Base-by-base conservation (phyloP, 2,329 filamentous ascomycete genomes). In the Aspergillus glaucus region DNA sequence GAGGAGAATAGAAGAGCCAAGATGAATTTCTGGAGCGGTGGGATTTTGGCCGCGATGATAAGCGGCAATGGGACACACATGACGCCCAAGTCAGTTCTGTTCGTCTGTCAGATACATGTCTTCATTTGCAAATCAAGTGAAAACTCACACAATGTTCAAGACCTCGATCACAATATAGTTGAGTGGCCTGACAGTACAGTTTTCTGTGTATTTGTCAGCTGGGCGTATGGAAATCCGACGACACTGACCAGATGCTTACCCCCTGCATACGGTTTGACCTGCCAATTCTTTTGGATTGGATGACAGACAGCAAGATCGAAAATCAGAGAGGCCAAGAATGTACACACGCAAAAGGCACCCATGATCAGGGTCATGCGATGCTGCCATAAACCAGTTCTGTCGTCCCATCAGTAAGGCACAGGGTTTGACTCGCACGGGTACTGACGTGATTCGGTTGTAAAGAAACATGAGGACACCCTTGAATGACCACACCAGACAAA, bases 211-310 rank as follows among this genome's bases (percentile, higher is more conserved):
- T n/a, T n/a, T 14, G 22, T 50, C 30, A 50, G 41, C 36, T 43
- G 45, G n/a, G 7, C n/a, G 26, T 24, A 3, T 12, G 21, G 2
- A 10, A n/a, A 19, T 3, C n/a, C 22, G 30, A 8, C 14, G 15
- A 4, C 15, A 9, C 22, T 10, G 6, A 4, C 15, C 3, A 14
- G 9, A 4, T 19, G 19, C 44, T 43, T 40, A 56, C 54, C 48
- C 22, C 54, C 54, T 4, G 54, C 47, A 32, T 54, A 56, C 4
- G 56, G 56, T 39, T 57, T 55, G 12, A 58, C 30, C 39, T 58
- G 56, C 56, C 55, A 58, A 2, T 28, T 54, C 28, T 24, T 54
- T 9, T 46, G 30, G 10, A 55, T 39, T 0, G 55, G 54, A 3
- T 28, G 24, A 24, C 55, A 58, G 7, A 52, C 48, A 10, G 39